phyloP scores from a whole-genome alignment of 768 basidiomycete species.

The Auriscalpium vulgare region DNA sequence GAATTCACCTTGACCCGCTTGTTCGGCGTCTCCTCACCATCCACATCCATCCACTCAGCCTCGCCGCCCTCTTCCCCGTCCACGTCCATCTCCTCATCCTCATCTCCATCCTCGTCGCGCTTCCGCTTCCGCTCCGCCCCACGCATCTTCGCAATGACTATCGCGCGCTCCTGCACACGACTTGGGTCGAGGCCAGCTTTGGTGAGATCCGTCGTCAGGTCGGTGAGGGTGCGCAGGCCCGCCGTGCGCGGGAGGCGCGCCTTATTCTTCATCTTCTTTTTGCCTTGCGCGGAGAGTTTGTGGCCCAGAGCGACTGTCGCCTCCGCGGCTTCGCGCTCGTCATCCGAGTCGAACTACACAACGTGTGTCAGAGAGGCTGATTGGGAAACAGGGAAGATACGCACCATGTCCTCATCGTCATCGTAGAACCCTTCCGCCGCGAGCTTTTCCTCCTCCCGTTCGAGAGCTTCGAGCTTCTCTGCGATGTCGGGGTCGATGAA shows the following conservation, averaged over 20 bases:
- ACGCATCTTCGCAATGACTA: slow-evolving; percentile 67
- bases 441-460: slow-evolving; percentile 93
- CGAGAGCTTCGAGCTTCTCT: slow-evolving; percentile 94
- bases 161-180: slow-evolving; percentile 82
- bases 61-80: slow-evolving; percentile 30
- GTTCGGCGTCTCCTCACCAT: slow-evolving; percentile 33
- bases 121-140: slow-evolving; percentile 65
- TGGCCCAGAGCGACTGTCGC: slow-evolving; percentile 49
- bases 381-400: slow-evolving; percentile 14
- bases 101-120: slow-evolving; percentile 29
- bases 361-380: not conserved
- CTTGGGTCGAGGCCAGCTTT: slow-evolving; percentile 86
- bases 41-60: slow-evolving; percentile 39
- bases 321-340: slow-evolving; percentile 71
- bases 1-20: slow-evolving; percentile 60
- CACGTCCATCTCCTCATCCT: slow-evolving; percentile 28
- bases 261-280: slow-evolving; percentile 84
- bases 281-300: slow-evolving; percentile 70
- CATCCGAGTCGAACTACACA: slow-evolving; percentile 42
- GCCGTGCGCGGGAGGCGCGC: slow-evolving; percentile 72
- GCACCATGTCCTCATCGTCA: slow-evolving; percentile 77
- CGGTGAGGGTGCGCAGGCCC: slow-evolving; percentile 55
- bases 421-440: slow-evolving; percentile 94
- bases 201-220: slow-evolving; percentile 76
- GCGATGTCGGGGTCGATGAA: slow-evolving; percentile 97